Conservation (phyloP, 805 yeast genomes). For the Lipomyces yamadae region DNA sequence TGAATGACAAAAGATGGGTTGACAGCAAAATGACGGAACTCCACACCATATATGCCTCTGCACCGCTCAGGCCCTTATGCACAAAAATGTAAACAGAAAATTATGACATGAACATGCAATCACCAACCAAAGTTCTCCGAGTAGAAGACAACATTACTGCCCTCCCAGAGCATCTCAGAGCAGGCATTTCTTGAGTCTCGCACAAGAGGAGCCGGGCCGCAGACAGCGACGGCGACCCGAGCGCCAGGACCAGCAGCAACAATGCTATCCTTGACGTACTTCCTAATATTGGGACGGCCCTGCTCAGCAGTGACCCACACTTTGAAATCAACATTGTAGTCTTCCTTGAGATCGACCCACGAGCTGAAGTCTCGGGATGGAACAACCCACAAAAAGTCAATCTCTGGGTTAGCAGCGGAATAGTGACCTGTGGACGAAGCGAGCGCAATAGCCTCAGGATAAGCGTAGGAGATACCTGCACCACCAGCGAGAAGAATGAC, state of each 20-base stretch:
- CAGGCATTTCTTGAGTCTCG: slow-evolving; percentile 41
- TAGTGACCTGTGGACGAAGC: slow-evolving; percentile 33
- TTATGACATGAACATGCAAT: not conserved
- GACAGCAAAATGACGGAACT: not conserved
- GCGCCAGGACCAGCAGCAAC: slow-evolving; percentile 38
- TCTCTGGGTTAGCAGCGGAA: slow-evolving; percentile 37
- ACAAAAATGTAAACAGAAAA: not conserved
- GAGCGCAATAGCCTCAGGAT: slow-evolving; percentile 39
- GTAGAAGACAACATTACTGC: slow-evolving; percentile 40
- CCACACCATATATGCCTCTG: not conserved
- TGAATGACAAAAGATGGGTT: not conserved
- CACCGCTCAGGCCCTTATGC: not conserved
- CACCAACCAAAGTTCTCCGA: slow-evolving; percentile 46
- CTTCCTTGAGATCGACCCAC: slow-evolving; percentile 42
- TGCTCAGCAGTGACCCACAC: slow-evolving; percentile 43
- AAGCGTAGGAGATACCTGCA: slow-evolving; percentile 45
- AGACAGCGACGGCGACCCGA: slow-evolving; percentile 40
- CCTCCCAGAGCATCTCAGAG: slow-evolving; percentile 41
- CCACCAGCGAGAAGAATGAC: slow-evolving; percentile 45
- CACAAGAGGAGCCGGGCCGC: slow-evolving; percentile 44
- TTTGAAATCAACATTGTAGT: slow-evolving; percentile 39
- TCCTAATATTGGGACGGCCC: slow-evolving; percentile 43
- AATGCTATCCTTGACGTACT: slow-evolving; percentile 37
- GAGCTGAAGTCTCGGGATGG: slow-evolving; percentile 40
- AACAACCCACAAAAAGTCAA: slow-evolving; percentile 43